Base-by-base conservation (phyloP, 192 early-diverging fungal species). In the Cladochytrium replicatum region DNA sequence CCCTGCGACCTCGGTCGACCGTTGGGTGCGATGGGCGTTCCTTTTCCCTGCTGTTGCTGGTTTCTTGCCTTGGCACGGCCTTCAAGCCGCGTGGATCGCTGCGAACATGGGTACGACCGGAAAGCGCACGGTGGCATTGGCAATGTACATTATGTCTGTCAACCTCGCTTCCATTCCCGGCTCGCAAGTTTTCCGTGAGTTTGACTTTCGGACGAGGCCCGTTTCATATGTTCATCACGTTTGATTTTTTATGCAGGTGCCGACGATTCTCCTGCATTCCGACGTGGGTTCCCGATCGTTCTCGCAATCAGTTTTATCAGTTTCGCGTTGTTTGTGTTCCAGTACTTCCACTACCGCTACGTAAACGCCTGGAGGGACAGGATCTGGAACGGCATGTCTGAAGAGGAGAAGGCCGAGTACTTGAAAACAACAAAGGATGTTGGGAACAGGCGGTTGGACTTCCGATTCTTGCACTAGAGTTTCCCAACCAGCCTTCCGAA, bases 361-460 rank as follows among this genome's bases (percentile, higher is more conserved):
- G 41, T 75, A n/a, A 82, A 80, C 62, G 56, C 53, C n/a, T 41
- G 32, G 21, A 58, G 80, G 7, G 66, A 65, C 15, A 34, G 44
- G 26, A 69, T 64, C 26, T 80, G 75, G 65, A 54, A 64, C 29
- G 27, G 37, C 3, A 57, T 76, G 66, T 64, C 74, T 6, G 50
- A 56, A 2, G 59, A 69, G 6, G 68, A 82, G 29, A 66, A 71
- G 56, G 66, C 50, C 6, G 34, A 67, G 27, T 82, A 82, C 37
- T 28, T 66, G 24, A 56, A 62, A 5, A 81, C 65, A 11, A 81
- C 78, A 1, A 69, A 38, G 1, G 57, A 78, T 30, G n/a, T 52
- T 19, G 78, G 78, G 1, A 73, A 64, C 32, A 55, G 69, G 37
- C 59, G 78, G 15, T 50, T 81, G 6, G 78, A 81, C 51, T 78